These are phyloP conservation scores for Lentinula lateritia DNA, from an alignment of 768 basidiomycete species.

Conservation along the genomic window DNA sequence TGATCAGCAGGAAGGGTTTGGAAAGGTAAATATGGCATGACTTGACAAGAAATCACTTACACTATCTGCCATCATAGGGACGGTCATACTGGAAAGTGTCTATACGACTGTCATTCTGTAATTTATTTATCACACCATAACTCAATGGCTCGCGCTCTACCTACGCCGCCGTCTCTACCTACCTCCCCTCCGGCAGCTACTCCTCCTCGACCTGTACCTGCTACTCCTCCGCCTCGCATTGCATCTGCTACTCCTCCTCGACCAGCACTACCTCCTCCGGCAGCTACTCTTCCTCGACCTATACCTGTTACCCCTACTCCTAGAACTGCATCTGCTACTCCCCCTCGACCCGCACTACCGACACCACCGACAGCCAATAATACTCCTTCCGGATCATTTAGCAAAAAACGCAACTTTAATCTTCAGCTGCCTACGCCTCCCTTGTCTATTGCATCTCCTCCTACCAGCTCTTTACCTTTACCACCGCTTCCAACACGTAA, in stretches of 20 bases:
- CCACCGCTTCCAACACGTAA: neutral
- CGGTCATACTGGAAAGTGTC: neutral
- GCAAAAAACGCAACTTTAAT: slow-evolving; percentile 2
- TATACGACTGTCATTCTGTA: neutral
- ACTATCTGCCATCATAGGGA: neutral
- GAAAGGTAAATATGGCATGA: neutral
- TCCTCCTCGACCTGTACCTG: neutral
- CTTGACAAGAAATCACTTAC: neutral
- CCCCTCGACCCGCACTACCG: neutral
- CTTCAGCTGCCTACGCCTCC: neutral
- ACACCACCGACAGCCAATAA: neutral
- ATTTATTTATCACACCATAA: neutral
- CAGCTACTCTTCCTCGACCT: neutral
- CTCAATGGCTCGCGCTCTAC: neutral
- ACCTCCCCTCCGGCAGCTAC: neutral
- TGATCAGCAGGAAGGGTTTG: neutral
- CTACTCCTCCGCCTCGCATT: neutral
- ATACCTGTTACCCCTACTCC: neutral
- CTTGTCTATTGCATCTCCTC: neutral
- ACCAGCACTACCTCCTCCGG: neutral
- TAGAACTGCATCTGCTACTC: no score
- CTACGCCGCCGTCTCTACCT: neutral
- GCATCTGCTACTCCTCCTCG: neutral
- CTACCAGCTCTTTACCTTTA: neutral
- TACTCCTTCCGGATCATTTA: neutral